Percentiles rank a stretch among this genome's conserved stretches.
Conservation (phyloP, 345 rosid species). For the Eucalyptus guilfoylei region DNA sequence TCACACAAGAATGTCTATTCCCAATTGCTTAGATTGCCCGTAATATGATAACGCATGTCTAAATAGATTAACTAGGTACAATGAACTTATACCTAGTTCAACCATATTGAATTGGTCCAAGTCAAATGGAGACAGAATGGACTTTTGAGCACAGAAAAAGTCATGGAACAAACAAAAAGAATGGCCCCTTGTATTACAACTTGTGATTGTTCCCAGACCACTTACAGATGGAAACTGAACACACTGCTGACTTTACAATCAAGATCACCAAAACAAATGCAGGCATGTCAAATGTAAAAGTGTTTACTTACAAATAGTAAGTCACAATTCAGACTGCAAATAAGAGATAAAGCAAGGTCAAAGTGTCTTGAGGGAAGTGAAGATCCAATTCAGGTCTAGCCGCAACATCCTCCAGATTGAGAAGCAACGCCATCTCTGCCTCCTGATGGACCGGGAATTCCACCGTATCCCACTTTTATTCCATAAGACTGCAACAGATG, state of each 20-base stretch:
- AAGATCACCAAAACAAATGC: background rate
- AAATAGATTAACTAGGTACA: background rate
- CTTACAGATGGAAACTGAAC: background rate
- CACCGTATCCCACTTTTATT: constrained; percentile 94
- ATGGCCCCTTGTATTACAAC: background rate
- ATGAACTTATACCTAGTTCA: background rate
- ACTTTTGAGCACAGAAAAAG: background rate
- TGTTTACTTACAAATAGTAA: background rate
- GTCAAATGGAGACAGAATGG: background rate
- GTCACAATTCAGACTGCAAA: background rate
- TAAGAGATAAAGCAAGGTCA: background rate
- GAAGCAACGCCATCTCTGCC: constrained; percentile 76
- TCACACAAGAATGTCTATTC: background rate
- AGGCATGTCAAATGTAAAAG: background rate
- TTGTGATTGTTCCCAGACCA: background rate
- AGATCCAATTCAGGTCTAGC: constrained; percentile 14
- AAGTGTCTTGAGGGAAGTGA: background rate
- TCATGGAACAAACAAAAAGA: background rate
- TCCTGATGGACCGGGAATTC: constrained; percentile 92
- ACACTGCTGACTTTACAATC: background rate
- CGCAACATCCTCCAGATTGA: constrained; percentile 88
- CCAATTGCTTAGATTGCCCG: background rate
- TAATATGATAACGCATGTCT: background rate
- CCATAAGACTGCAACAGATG: constrained; percentile 60
- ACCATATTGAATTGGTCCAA: background rate